Conservation (phyloP, 2,329 filamentous ascomycete species). For the Colletotrichum sidae region DNA sequence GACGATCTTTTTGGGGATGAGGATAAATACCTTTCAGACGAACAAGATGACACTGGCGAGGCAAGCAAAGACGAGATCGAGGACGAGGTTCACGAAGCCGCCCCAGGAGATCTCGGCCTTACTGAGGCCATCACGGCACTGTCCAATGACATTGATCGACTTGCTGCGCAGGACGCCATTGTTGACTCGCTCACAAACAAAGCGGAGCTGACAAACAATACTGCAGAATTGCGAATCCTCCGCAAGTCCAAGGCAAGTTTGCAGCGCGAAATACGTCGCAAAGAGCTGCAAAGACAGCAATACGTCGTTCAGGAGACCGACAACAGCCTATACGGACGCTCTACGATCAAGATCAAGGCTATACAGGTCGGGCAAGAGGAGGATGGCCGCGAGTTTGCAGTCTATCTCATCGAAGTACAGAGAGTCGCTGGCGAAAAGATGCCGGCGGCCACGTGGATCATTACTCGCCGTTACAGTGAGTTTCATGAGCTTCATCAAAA, state of each 20-base stretch:
- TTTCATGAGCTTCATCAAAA: slow-evolving; percentile 96
- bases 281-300: slow-evolving; percentile 95
- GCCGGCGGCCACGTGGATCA: slow-evolving; percentile 93
- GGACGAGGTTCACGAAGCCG: slow-evolving; percentile 92
- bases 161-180: slow-evolving; percentile 88
- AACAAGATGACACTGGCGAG: slow-evolving; percentile 78
- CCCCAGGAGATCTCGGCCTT: slow-evolving; percentile 91
- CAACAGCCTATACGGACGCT: slow-evolving; percentile 94
- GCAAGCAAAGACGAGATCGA: slow-evolving; percentile 69
- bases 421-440: slow-evolving; percentile 93
- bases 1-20: slow-evolving; percentile 95
- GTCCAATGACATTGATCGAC: slow-evolving; percentile 90
- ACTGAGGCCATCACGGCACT: slow-evolving; percentile 91
- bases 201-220: slow-evolving; percentile 97
- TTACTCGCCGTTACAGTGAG: slow-evolving; percentile 94
- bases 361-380: slow-evolving; percentile 93
- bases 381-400: slow-evolving; percentile 91
- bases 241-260: slow-evolving; percentile 94
- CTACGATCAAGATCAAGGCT: slow-evolving; percentile 88
- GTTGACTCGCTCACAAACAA: slow-evolving; percentile 93
- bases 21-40: slow-evolving; percentile 85
- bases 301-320: slow-evolving; percentile 98
- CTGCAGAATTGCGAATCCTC: slow-evolving; percentile 89
- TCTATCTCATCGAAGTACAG: slow-evolving; percentile 93
- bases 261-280: slow-evolving; percentile 90